Evolutionary conservation across 1,284 basidiomycete genomes (phyloP).

Genomic region (Irpex sp.): DNA sequence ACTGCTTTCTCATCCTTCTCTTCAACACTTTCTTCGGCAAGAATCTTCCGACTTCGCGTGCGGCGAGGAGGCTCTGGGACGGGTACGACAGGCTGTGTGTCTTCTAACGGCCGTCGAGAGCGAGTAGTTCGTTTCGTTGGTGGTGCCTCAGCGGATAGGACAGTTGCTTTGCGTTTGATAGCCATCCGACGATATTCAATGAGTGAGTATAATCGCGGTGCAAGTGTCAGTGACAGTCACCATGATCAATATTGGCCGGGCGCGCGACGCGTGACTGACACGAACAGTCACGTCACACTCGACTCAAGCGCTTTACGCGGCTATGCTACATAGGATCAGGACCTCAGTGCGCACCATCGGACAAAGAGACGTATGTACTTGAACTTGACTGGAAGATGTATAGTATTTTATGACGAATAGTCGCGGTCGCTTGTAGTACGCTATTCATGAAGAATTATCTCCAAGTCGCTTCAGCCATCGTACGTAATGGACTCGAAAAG

Average conservation of each 20-base stretch:
- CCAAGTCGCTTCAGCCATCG: no score
- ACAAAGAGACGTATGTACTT: not conserved
- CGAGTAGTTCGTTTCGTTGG: slow-evolving; percentile 14
- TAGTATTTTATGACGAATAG: no score
- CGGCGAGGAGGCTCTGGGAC: not conserved
- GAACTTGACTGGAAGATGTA: not conserved
- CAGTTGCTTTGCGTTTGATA: slow-evolving; percentile 17
- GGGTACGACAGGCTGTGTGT: slow-evolving; percentile 3
- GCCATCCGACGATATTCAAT: slow-evolving; percentile 9
- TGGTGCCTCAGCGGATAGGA: not conserved
- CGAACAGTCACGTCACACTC: slow-evolving; percentile 6
- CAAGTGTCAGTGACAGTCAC: not conserved
- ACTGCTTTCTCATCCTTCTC: not conserved
- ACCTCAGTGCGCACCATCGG: no score
- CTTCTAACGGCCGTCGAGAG: slow-evolving; percentile 2
- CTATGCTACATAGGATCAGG: not conserved
- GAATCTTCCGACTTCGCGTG: not conserved
- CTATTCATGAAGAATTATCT: no score
- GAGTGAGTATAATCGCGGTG: not conserved
- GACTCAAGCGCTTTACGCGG: not conserved
- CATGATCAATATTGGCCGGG: not conserved
- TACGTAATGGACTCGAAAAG: no score
- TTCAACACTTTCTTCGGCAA: not conserved
- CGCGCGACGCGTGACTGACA: slow-evolving; percentile 3
- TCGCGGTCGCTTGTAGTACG: no score